Base-by-base conservation (phyloP, 2,329 filamentous ascomycete genomes). In the Pezicula radicicola region DNA sequence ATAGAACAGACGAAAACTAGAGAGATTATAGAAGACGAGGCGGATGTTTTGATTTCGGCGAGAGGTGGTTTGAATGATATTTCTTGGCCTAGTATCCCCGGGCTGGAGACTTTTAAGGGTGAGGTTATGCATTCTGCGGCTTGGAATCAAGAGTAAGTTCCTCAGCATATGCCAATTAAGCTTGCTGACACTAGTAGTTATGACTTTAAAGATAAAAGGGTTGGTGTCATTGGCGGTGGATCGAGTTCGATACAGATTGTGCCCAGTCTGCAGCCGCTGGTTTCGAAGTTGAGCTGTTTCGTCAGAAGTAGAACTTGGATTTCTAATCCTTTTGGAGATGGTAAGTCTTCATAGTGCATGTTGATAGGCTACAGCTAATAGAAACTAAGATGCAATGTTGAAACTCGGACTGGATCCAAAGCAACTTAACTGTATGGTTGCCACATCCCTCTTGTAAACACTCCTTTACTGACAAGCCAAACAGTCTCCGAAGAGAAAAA, bases 221-320 rank as follows among this genome's bases (percentile, higher is more conserved):
- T 81, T 16, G 77, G 72, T 6, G 64, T 81, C 4, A 74, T 81
- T 44, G 78, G 78, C n/a, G 75, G 75, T 49, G 78, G 78, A 13
- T 76, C 75, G 19, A 78, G 75, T 56, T 71, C 70, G 1, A 79
- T 80, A 54, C 78, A 81, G 53, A 80, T 81, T 49, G 69, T 80
- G 9, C 77, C 78, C 1, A 64, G 58, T 7, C 65, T 81, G 36
- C 75, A 78, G 56, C 73, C 73, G 53, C 66, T 75, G 46, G 75
- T 73, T 4, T 55, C 67, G 2, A 59, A 68, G 10, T 60, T 79
- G 27, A 72, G 67, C 4, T 74, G 73, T 50, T 80, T 78, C 55
- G 71, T 78, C 44, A 70, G 76, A 48, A 75, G 71, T 39, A 73
- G 72, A 48, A 78, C 74, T 5, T 80, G 75, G 77, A 76, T 80